Evolutionary conservation across 441 rosid species (phyloP).

Genomic region (Erodium trifolium): DNA sequence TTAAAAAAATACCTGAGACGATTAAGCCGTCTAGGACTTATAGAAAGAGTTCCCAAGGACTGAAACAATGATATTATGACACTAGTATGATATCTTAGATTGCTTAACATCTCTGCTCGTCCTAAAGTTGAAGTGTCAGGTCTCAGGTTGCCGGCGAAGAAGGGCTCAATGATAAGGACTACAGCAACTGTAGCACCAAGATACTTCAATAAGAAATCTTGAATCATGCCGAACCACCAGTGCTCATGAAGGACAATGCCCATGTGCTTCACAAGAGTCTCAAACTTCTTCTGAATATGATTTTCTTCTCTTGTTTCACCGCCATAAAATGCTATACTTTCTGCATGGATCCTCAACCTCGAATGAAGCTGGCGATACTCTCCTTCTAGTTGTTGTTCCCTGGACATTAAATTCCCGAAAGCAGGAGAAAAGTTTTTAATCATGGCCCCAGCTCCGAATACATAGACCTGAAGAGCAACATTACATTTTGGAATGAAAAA

Average conservation of each 20-base stretch:
- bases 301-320: slow-evolving; percentile 91
- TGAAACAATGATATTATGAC: slow-evolving; percentile 91
- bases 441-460: slow-evolving; percentile 81
- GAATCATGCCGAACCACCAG: slow-evolving; percentile 99
- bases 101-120: slow-evolving; percentile 97
- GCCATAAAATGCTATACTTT: slow-evolving; percentile 97
- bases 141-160: slow-evolving; percentile 86
- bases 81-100: slow-evolving; percentile 98
- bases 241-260: slow-evolving; percentile 76
- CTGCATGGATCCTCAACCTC: slow-evolving; percentile 96
- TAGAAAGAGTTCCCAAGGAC: slow-evolving; percentile 90
- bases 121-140: slow-evolving; percentile 90
- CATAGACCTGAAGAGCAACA: slow-evolving; percentile 62
- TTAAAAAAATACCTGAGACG: slow-evolving; percentile 86
- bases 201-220: slow-evolving; percentile 92
- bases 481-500: slow-evolving; percentile 17
- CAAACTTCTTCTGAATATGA: slow-evolving; percentile 88
- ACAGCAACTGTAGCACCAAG: slow-evolving; percentile 99
- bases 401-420: slow-evolving; percentile 90
- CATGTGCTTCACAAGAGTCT: slow-evolving; percentile 64
- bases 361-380: slow-evolving; percentile 96
- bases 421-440: slow-evolving; percentile 92
- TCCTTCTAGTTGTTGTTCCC: slow-evolving; percentile 97
- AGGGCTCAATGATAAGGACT: slow-evolving; percentile 89
- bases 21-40: slow-evolving; percentile 84